Evolutionary conservation across 108 stramenopile species (phyloP), one percentile per base, ranked within the genome.

Genomic region (Fistulifera pelliculosa): DNA sequence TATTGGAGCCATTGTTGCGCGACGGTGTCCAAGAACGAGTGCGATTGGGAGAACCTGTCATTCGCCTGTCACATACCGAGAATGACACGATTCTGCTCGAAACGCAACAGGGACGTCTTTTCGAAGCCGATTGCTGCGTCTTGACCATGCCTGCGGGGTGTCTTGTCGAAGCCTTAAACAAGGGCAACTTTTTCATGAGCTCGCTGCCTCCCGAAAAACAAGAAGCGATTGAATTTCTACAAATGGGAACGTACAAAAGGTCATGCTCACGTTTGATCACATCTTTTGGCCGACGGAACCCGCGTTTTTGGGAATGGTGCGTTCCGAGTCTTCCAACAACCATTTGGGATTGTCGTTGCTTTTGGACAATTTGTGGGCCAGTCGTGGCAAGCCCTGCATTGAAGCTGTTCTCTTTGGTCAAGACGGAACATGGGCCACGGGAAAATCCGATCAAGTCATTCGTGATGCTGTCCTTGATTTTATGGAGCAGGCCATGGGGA

Each of bases 201-300:
- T 42, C 53, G 1, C 55, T 81, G 21, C 25, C 55, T 22, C 7
- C 38, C 1, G 73, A 75, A 0, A 75, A 73, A 28, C 42, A 42
- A 55, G 67, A 77, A 43, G 73, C 76, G 2, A 64, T 81, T n/a
- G 8, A 24, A 1, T 45, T 50, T 4, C 38, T 75, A 24, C 38
- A 54, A 17, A 54, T 75, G 27, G 80, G 80, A 42, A 15, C 39
- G 0, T 81, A 81, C 61, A 81, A 77, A 81, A 81, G 39, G 80
- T 81, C 13, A 69, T 77, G 41, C 45, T 81, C 1, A 75, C 73
- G 0, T 81, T 81, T 69, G 73, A 75, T 26, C 22, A 18, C 40
- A 71, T 80, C 27, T 80, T 76, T 49, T 80, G 79, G 79, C 72
- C 79, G 21, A 60, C 17, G 19, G 48, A 74, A 18, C 45, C 52